Percentiles rank a stretch among this genome's conserved stretches.
Evolutionary conservation across 192 early-diverging fungal genomes (phyloP).

Genomic region (Rhizophagus prolifer): DNA sequence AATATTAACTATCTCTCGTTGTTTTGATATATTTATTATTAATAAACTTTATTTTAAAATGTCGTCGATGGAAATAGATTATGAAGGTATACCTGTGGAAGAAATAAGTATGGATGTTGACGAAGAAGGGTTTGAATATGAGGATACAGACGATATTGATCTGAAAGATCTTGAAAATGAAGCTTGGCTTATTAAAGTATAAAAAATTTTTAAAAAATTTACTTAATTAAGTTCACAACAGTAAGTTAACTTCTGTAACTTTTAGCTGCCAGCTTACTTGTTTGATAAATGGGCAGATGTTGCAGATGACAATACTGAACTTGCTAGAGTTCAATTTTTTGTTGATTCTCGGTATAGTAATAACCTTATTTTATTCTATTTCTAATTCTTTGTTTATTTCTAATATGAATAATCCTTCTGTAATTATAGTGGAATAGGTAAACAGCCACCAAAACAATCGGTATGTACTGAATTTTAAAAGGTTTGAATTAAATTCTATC

Average conservation of each 20-base stretch:
- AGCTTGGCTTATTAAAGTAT: conserved; percentile 90
- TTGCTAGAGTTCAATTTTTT: conserved; percentile 9
- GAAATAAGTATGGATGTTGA: neutral
- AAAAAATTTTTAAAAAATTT: neutral
- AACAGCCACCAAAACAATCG: neutral
- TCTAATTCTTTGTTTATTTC: neutral
- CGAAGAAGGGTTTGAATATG: conserved; percentile 34
- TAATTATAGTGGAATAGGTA: neutral
- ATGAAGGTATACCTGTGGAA: neutral
- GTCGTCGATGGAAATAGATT: neutral
- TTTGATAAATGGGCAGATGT: conserved; percentile 81
- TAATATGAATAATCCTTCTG: neutral
- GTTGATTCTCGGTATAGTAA: neutral
- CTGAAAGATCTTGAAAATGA: conserved; percentile 66
- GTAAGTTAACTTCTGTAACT: neutral
- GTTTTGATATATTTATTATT: too few species aligned
- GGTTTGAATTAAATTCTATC: neutral
- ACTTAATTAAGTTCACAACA: neutral
- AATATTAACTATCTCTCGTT: too few species aligned
- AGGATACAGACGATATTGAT: conserved; percentile 71
- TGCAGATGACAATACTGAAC: conserved; percentile 41
- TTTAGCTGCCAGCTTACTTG: conserved; percentile 48
- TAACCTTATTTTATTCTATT: neutral
- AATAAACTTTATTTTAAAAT: neutral
- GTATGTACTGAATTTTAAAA: neutral